These are phyloP conservation scores for Metarhizium rileyi DNA, from an alignment of 2,329 filamentous ascomycete species.

Conservation along the genomic window DNA sequence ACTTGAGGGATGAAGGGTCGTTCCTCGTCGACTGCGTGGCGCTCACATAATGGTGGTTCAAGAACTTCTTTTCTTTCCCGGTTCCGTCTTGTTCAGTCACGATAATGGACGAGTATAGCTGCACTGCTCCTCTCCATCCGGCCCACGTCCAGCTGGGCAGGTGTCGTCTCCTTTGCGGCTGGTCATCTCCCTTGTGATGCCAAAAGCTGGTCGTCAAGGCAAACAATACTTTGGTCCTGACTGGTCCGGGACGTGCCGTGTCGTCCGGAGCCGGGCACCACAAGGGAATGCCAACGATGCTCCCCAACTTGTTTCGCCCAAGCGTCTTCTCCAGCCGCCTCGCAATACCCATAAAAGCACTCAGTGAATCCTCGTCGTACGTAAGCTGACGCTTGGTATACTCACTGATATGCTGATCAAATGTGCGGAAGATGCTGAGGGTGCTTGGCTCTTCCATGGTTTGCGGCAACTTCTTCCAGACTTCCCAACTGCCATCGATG, in stretches of 20 bases:
- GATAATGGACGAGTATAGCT: slow-evolving; percentile 22
- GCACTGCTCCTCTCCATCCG: slow-evolving; percentile 25
- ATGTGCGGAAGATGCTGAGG: slow-evolving; percentile 25
- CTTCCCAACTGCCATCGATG: slow-evolving; percentile 25
- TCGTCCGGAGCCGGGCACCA: slow-evolving; percentile 15
- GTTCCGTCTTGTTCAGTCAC: slow-evolving; percentile 21
- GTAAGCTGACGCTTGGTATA: slow-evolving; percentile 21
- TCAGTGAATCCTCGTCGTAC: slow-evolving; percentile 23
- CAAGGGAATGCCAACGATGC: slow-evolving; percentile 22
- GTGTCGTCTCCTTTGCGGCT: slow-evolving; percentile 18
- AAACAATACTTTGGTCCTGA: slow-evolving; percentile 23
- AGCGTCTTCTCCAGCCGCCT: slow-evolving; percentile 20
- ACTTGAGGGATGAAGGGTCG: slow-evolving; percentile 19
- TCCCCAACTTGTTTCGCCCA: slow-evolving; percentile 19
- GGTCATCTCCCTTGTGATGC: slow-evolving; percentile 21
- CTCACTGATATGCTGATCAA: slow-evolving; percentile 22
- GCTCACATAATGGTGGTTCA: slow-evolving; percentile 25
- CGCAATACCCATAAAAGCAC: slow-evolving; percentile 22
- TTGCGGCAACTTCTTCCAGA: slow-evolving; percentile 22
- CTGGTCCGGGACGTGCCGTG: slow-evolving; percentile 11
- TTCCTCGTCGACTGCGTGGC: slow-evolving; percentile 25
- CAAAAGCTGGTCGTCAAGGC: slow-evolving; percentile 26
- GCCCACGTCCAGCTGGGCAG: slow-evolving; percentile 29
- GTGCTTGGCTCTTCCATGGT: slow-evolving; percentile 21
- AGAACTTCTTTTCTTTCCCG: slow-evolving; percentile 19